Base-by-base conservation (phyloP, 495 filamentous ascomycete genomes). In the Rusavskia elegans region DNA sequence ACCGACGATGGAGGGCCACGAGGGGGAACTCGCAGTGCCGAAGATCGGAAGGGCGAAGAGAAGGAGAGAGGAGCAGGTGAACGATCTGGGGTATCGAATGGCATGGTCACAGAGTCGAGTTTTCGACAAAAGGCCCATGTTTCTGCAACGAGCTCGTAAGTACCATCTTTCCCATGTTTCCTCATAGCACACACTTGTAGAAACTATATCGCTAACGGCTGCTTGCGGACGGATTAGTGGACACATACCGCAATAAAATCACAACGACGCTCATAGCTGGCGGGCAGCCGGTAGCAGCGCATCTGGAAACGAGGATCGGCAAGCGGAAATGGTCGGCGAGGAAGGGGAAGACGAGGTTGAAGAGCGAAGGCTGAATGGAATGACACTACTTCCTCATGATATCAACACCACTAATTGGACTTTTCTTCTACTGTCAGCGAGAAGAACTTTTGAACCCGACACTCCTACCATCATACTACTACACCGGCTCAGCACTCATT, bases 201-300 rank as follows among this genome's bases (percentile, higher is more conserved):
- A 11, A 35, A 35, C 13, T 35, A 36, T 35, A 36, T 2, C 17
- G 13, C 38, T 45, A 38, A 29, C 17, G 21, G 25, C 20, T 1
- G 45, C 58, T 46, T 48, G 29, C 52, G 46, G 32, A 3, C 19
- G 13, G 19, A n/a, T 40, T 59, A 97, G 90, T 98, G 64, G 92
- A 98, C 59, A 85, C 83, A 51, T 96, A 96, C 64, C 79, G 92
- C 35, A 93, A 88, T 61, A 98, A 96, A 71, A 93, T 89, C 70
- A 76, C 82, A 50, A 83, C 73, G 53, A 83, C 82, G 41, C 87
- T 92, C 72, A 72, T 89, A 49, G 77, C 72, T 14, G 73, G 77
- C 11, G 84, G 84, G 39, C 79, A 89, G 56, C 85, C 90, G 45
- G 73, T 84, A 29, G 67, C 71, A 21, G 81, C 84, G 32, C 87